Evolutionary conservation across 345 rosid species (phyloP).

Genomic region (Acer campestre): DNA sequence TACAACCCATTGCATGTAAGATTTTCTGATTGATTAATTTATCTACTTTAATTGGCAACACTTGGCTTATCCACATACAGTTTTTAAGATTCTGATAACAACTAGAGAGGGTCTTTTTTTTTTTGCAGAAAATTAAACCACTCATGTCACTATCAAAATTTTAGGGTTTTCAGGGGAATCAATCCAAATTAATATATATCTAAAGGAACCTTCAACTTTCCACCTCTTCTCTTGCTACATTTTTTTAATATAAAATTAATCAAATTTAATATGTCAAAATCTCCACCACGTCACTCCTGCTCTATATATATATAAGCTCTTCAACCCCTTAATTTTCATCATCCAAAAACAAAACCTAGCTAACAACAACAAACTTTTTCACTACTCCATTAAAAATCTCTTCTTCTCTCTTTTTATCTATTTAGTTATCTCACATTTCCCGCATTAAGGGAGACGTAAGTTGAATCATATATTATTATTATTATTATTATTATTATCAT

Average conservation of each 20-base stretch:
- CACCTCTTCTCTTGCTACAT: neutral
- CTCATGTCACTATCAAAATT: constrained; percentile 37
- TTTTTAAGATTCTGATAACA: constrained; percentile 34
- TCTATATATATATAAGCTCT: constrained; percentile 10
- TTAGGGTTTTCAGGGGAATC: constrained; percentile 25
- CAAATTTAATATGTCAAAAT: constrained; percentile 3
- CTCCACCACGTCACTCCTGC: constrained; percentile 14
- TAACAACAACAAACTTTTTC: neutral
- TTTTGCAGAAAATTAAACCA: constrained; percentile 15
- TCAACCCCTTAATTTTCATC: constrained; percentile 8
- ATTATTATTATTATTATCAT: too few relatives aligned
- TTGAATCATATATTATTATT: too few relatives aligned
- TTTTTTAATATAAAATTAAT: neutral
- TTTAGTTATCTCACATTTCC: too few relatives aligned
- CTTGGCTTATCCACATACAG: constrained; percentile 31
- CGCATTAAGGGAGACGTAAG: too few relatives aligned
- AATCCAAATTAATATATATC: constrained; percentile 35
- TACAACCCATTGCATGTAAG: neutral
- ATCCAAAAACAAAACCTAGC: neutral
- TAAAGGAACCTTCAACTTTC: constrained; percentile 39
- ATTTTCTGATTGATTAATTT: neutral
- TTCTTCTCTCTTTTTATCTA: neutral
- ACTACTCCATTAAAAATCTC: neutral
- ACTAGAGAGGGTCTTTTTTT: neutral
- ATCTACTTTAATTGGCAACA: constrained; percentile 33